These are phyloP conservation scores for Sinapis alba DNA, from an alignment of 441 rosid genomes.

Conservation along the genomic window DNA sequence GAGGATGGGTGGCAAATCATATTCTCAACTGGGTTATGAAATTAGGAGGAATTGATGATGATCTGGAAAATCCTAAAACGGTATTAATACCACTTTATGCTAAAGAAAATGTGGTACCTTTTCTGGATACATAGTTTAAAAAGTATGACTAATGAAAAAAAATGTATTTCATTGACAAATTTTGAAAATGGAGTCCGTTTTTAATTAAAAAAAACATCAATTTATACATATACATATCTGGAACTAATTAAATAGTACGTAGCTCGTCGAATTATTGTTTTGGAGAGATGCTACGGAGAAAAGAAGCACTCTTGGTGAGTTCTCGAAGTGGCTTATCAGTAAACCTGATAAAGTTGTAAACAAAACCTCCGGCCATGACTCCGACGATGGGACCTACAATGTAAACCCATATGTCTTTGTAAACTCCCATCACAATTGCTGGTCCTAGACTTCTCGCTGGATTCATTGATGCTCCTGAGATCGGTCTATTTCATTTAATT, in stretches of 20 bases:
- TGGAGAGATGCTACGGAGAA: slow-evolving; percentile 21
- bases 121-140: not conserved
- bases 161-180: not conserved
- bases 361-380: slow-evolving; percentile 52
- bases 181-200: not conserved
- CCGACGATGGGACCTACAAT: slow-evolving; percentile 60
- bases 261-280: not conserved
- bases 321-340: slow-evolving; percentile 47
- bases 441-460: slow-evolving; percentile 83
- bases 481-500: slow-evolving; percentile 40
- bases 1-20: no score
- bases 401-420: slow-evolving; percentile 62
- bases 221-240: not conserved
- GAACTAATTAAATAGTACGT: not conserved
- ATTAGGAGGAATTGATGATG: not conserved
- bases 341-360: slow-evolving; percentile 48
- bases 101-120: not conserved
- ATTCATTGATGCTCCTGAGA: slow-evolving; percentile 87
- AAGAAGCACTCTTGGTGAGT: slow-evolving; percentile 30
- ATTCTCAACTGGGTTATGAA: not conserved
- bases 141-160: not conserved
- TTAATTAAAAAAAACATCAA: not conserved
- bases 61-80: not conserved
- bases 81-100: not conserved
- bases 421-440: slow-evolving; percentile 54